These are phyloP conservation scores for Cynara cardunculus DNA, from an alignment of 129 eudicot genomes.

Conservation along the genomic window DNA sequence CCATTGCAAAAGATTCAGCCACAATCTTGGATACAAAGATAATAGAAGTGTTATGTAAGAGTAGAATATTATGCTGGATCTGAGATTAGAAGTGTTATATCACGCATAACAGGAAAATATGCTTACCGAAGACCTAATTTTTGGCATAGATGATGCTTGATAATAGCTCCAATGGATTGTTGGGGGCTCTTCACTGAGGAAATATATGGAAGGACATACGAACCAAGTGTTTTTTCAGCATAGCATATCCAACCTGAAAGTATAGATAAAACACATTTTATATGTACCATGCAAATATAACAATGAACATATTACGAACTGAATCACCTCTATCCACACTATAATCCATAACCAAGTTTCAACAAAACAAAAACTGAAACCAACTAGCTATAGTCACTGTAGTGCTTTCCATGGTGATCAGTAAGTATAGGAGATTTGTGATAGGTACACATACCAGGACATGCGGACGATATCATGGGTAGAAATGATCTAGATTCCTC, in stretches of 20 bases:
- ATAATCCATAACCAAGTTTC: neutral
- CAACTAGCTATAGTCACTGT: neutral
- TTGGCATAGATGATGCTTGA: constrained; percentile 69
- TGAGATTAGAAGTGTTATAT: neutral
- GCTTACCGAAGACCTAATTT: constrained; percentile 60
- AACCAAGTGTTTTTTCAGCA: constrained; percentile 97
- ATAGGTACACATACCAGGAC: constrained; percentile 65
- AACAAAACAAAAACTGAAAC: neutral
- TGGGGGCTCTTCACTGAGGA: constrained; percentile 99
- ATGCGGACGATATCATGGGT: constrained; percentile 92
- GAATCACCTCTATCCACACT: neutral
- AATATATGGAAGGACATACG: constrained; percentile 81
- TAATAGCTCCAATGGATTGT: constrained; percentile 83
- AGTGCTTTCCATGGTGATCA: neutral
- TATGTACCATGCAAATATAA: neutral
- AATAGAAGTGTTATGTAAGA: neutral
- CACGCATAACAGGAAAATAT: neutral
- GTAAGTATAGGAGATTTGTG: neutral
- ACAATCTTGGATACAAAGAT: neutral
- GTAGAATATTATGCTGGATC: neutral
- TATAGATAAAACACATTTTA: neutral
- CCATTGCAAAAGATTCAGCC: neutral
- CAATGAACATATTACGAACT: neutral
- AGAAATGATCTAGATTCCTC: constrained; percentile 38
- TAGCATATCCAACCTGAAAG: constrained; percentile 95